Evolutionary conservation across 768 basidiomycete genomes (phyloP), one percentile per base, ranked within the genome.

Genomic region (Xerocomellus dryophilus): DNA sequence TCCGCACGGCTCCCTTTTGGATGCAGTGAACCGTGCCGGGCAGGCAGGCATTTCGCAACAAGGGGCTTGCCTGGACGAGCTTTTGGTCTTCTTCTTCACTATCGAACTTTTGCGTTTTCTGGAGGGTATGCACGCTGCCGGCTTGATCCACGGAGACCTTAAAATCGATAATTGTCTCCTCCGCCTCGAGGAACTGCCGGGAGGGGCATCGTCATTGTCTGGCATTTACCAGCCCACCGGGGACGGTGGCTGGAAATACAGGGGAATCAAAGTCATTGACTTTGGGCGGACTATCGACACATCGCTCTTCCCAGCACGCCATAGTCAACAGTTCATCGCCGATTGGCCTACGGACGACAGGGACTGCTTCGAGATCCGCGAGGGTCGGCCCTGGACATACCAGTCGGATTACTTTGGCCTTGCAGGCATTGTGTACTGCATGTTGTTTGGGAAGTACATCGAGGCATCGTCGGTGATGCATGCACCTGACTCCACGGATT

Each of bases 81-180:
- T 96, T 5, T 79, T 98, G 49, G 93, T 93, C 41, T 81, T 96
- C 67, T 99, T 98, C 80, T 99, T 98, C 80, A 79, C 89, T 23
- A 80, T 96, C 64, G 97, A 98, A 70, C 81, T 98, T 7, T 71
- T 98, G 36, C 85, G 86, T 25, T 72, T 90, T 10, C 71, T 98
- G 40, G 93, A 95, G 65, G 85, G 79, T 17, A 81, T 98, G 68
- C 97, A 98, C 68, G 52, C 66, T 15, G 74, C 79, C 0, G 91
- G 93, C 11, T 91, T 98, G 74, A 90, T 99, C 61, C 97, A 99
- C 64, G 96, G 97, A 31, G 97, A 99, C 73, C 80, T 99, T 58
- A 99, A 99, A 77, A 97, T 98, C 69, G 97, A 99, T 74, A 99
- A 99, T 73, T 97, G 95, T 68, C 80, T 99, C n/a, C 76, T 98